phyloP scores from a whole-genome alignment of 2,329 filamentous ascomycete species.

The Paramyrothecium roridum region DNA sequence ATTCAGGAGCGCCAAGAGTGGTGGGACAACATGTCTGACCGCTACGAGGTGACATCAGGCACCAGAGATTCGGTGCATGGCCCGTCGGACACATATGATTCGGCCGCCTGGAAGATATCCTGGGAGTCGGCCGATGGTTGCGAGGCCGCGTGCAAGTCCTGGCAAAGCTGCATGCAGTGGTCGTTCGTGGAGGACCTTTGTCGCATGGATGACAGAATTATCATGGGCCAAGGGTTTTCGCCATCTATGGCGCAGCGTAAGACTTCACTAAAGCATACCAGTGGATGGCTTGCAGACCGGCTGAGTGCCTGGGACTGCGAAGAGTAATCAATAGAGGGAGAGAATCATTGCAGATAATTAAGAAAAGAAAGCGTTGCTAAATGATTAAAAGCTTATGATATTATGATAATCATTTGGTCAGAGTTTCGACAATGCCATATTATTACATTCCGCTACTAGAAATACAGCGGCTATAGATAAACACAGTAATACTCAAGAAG shows the following conservation, averaged over 20 bases:
- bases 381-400: too few species aligned
- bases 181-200: conserved; percentile 18
- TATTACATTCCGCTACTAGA: too few species aligned
- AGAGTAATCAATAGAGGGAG: too few species aligned
- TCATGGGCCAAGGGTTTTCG: conserved; percentile 17
- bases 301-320: conserved; percentile 12
- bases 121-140: conserved; percentile 17
- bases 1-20: conserved; percentile 13
- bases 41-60: conserved; percentile 14
- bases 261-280: conserved; percentile 17
- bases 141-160: conserved; percentile 15
- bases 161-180: conserved; percentile 16
- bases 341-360: too few species aligned
- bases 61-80: conserved; percentile 11
- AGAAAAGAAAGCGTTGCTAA: too few species aligned
- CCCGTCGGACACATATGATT: conserved; percentile 10
- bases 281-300: conserved; percentile 17
- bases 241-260: conserved; percentile 17
- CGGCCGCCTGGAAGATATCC: conserved; percentile 11
- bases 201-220: conserved; percentile 19
- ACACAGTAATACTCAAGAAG: too few species aligned
- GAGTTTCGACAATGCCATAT: too few species aligned
- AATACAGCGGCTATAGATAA: too few species aligned
- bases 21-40: conserved; percentile 18
- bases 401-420: too few species aligned